Evolutionary conservation across 371 early-diverging fungal genomes (phyloP).

Genomic region (Circinella minor): DNA sequence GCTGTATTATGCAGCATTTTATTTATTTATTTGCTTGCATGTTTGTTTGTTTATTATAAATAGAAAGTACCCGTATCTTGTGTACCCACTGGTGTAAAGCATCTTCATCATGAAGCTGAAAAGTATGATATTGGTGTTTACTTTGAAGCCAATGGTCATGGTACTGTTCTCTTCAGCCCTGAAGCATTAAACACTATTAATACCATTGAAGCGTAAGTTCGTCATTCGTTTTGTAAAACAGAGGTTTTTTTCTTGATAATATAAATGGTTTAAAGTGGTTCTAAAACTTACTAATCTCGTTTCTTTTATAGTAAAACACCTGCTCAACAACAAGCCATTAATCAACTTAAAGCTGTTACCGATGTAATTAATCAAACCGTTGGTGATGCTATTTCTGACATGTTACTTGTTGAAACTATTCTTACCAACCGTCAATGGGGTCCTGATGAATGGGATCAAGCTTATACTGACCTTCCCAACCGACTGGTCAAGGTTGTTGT

Average conservation of each 20-base stretch:
- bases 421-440: slow-evolving; percentile 82
- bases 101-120: slow-evolving; percentile 97
- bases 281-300: background rate
- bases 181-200: slow-evolving; percentile 80
- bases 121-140: slow-evolving; percentile 99
- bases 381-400: slow-evolving; percentile 99
- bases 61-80: slow-evolving; percentile 92
- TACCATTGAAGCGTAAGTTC: slow-evolving; percentile 64
- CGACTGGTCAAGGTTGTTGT: slow-evolving; percentile 97
- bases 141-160: slow-evolving; percentile 99
- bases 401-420: slow-evolving; percentile 95
- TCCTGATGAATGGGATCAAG: slow-evolving; percentile 88
- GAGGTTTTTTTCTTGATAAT: background rate
- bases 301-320: slow-evolving; percentile 61
- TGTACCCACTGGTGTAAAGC: slow-evolving; percentile 99
- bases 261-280: background rate
- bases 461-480: slow-evolving; percentile 94
- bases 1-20: too few relatives aligned
- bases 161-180: slow-evolving; percentile 96
- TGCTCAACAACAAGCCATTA: slow-evolving; percentile 80
- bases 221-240: background rate
- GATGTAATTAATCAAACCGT: slow-evolving; percentile 98
- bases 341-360: slow-evolving; percentile 78
- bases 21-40: too few relatives aligned
- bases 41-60: background rate